Base-by-base conservation (phyloP, 1,139 yeast species). In the Sugiyamaella castrensis region DNA sequence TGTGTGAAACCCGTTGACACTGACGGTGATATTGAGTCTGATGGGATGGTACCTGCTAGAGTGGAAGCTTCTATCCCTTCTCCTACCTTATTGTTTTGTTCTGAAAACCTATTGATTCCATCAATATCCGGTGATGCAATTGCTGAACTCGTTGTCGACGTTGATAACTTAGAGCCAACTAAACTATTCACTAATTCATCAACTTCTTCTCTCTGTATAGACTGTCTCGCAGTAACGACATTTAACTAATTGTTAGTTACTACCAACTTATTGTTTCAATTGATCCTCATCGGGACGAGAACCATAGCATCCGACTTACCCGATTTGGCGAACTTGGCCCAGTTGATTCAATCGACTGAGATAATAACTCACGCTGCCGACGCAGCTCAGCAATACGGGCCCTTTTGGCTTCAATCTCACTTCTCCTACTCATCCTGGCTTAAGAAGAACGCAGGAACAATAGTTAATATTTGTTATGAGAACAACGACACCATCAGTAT, bases 351-450 rank as follows among this genome's bases (percentile, higher is more conserved):
- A 5, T 19, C 5, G 40, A 16, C 24, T 27, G 13, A 1, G 46
- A 13, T 11, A 40, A 29, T 34, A 54, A 58, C 40, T 64, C 69
- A 13, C 74, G 64, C 53, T 62, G 64, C 12, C 70, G 62, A 44
- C 73, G 65, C 30, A 77, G 66, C 56, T 72, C 77, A 37, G 74
- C 77, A 36, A 77, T 67, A 43, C 70, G 69, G 45, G 70, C 77
- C 53, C 68, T 65, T 53, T 74, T 77, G 55, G 74, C 75, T 56
- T 75, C 80, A 41, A 74, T 71, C 54, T 72, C 74, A 29, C 66
- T 62, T 50, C 64, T 64, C 49, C 74, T 60, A 35, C 46, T 42
- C 44, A 42, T 36, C 4, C 26, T 28, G 13, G 19, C 13, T 9
- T n/a, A n/a, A n/a, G n/a, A 16, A 29, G 19, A 31, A 15, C 24